A percentile compares a stretch with the other conserved stretches of the same genome.
Evolutionary conservation across 2,329 filamentous ascomycete genomes (phyloP).

Genomic region (Plectosphaerella cucumerina): DNA sequence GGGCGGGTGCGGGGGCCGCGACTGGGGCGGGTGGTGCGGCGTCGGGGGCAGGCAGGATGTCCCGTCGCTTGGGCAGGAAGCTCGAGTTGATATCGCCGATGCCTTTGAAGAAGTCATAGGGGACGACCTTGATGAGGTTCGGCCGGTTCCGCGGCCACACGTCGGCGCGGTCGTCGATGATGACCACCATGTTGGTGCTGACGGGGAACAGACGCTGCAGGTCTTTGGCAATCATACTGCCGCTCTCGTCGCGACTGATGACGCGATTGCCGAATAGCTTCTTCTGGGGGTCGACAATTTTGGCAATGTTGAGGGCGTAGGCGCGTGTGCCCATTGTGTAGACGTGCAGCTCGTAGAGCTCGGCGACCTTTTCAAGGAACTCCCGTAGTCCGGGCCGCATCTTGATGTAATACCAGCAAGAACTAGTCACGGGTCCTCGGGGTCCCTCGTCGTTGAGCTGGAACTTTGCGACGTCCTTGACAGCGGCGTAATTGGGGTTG

Average conservation of each 20-base stretch:
- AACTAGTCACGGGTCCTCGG: constrained; percentile 54
- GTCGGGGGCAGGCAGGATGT: constrained; percentile 34
- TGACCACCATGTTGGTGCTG: constrained; percentile 98
- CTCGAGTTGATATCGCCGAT: constrained; percentile 99
- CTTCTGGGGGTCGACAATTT: constrained; percentile 85
- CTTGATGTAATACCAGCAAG: constrained; percentile 98
- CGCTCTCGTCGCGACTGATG: constrained; percentile 94
- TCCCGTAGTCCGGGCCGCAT: constrained; percentile 79
- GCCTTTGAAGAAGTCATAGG: constrained; percentile 97
- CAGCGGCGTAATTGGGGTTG: constrained; percentile 86
- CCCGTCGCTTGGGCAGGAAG: constrained; percentile 77
- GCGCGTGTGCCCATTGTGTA: constrained; percentile 98
- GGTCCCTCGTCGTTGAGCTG: constrained; percentile 84
- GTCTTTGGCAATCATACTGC: constrained; percentile 86
- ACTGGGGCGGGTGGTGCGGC: not conserved
- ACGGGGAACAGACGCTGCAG: constrained; percentile 89
- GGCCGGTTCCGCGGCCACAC: constrained; percentile 89
- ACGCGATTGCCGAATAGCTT: constrained; percentile 92
- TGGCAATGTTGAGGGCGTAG: constrained; percentile 89
- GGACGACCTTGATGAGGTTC: constrained; percentile 90
- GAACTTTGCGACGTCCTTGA: constrained; percentile 85
- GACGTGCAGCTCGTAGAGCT: constrained; percentile 90
- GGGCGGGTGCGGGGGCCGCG: constrained; percentile 1
- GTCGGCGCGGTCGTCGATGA: constrained; percentile 95
- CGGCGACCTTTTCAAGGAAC: constrained; percentile 74